These are phyloP conservation scores for Seminavis robusta DNA, from an alignment of 108 stramenopile species.

Conservation along the genomic window DNA sequence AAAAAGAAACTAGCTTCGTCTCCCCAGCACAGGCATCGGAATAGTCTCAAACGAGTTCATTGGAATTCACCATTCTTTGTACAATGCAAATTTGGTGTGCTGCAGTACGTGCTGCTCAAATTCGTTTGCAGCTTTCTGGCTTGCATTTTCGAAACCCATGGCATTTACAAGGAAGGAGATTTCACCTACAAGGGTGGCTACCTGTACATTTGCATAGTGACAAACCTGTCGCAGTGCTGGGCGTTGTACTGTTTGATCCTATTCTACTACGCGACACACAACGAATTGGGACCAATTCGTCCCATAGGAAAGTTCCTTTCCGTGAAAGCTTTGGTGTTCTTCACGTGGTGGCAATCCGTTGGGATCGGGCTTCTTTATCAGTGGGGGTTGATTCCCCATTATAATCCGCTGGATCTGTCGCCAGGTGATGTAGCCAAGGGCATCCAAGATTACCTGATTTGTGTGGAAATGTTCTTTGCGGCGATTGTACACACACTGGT, in stretches of 20 bases:
- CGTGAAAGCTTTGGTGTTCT: slow-evolving; percentile 95
- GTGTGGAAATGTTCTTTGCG: slow-evolving; percentile 95
- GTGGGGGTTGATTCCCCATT: slow-evolving; percentile 82
- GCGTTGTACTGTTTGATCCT: slow-evolving; percentile 94
- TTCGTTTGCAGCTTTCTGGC: slow-evolving; percentile 48
- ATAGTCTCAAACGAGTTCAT: slow-evolving; percentile 53
- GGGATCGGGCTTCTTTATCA: slow-evolving; percentile 78
- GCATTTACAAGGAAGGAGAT: slow-evolving; percentile 88
- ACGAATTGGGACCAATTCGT: slow-evolving; percentile 84
- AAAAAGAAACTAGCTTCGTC: neutral
- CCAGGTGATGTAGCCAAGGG: slow-evolving; percentile 93
- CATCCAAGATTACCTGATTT: slow-evolving; percentile 95
- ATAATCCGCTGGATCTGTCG: slow-evolving; percentile 56
- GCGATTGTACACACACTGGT: slow-evolving; percentile 91
- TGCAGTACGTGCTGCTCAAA: slow-evolving; percentile 94
- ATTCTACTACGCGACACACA: slow-evolving; percentile 91
- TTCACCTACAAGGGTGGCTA: slow-evolving; percentile 78
- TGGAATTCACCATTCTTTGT: slow-evolving; percentile 87
- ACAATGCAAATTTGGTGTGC: slow-evolving; percentile 83
- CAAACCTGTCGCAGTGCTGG: slow-evolving; percentile 93
- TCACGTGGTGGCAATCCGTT: slow-evolving; percentile 95
- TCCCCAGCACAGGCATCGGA: neutral
- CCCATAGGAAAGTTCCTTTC: slow-evolving; percentile 94
- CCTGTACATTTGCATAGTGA: slow-evolving; percentile 84
- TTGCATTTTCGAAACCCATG: slow-evolving; percentile 62